Base-by-base conservation (phyloP, 768 basidiomycete species). In the Agaricus blazei region DNA sequence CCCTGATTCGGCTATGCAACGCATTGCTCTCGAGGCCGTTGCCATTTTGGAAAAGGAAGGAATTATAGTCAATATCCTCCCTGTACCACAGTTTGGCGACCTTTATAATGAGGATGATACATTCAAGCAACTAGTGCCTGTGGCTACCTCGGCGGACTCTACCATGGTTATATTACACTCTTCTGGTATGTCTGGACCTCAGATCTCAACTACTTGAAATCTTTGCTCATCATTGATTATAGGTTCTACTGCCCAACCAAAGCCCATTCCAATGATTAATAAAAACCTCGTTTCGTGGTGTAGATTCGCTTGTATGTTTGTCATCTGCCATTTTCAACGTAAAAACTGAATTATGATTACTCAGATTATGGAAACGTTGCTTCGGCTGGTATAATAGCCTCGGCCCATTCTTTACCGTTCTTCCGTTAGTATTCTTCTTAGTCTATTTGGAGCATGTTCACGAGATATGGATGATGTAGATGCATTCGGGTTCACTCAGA, bases 201-300 rank as follows among this genome's bases (percentile, higher is more conserved):
- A 42, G 19, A 24, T 48, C 44, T 15, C n/a, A 14, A n/a, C 36
- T 41, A 29, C 28, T 11, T 19, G 19, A 19, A 19, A 9, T 6
- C n/a, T 14, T 19, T 19, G 12, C 40, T 41, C 31, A 48, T 24
- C 28, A 9, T 42, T 29, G 5, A 12, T 40, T 29, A 27, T 43
- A 66, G 65, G 65, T 2, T 62, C 64, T 23, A 64, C 64, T 3
- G 61, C 63, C 15, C 63, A 63, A 43, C 65, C 65, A 4, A 64
- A 65, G 53, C 57, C 60, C 4, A 60, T 67, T n/a, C 15, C 42
- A 15, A n/a, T 44, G 26, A 28, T 28, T 40, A 56, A 62, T 49
- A 52, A 52, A 12, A 53, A 48, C 6, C 42, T 58, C 0, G 34
- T 60, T n/a, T 51, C 61, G 44, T 58, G 49, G 34, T 57, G 56